Evolutionary conservation across 225 moss, liverwort and hornwort species (phyloP).

Genomic region (Asterella californica): DNA sequence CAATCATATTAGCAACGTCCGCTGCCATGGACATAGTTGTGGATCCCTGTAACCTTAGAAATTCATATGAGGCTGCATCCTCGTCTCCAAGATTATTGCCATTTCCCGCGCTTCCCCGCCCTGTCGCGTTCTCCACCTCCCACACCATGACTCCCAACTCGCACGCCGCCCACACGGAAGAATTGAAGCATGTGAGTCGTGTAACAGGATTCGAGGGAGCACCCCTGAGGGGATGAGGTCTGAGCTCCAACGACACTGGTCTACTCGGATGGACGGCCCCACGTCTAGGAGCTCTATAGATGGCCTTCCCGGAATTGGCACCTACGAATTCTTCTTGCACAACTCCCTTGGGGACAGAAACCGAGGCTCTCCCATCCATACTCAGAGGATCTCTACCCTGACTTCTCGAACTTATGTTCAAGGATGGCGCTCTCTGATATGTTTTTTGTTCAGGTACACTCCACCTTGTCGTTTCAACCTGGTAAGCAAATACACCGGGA

Average conservation of each 20-base stretch:
- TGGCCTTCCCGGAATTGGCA: constrained; percentile 42
- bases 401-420: constrained; percentile 12
- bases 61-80: constrained; percentile 72
- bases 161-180: constrained; percentile 73
- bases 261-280: constrained; percentile 54
- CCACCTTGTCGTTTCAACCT: constrained; percentile 11
- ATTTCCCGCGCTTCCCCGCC: constrained; percentile 53
- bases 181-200: constrained; percentile 54
- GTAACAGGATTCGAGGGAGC: constrained; percentile 53
- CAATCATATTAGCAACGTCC: constrained; percentile 66
- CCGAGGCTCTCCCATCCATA: constrained; percentile 6
- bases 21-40: constrained; percentile 63
- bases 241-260: constrained; percentile 83
- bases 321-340: constrained; percentile 23
- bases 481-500: constrained; percentile 6
- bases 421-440: constrained; percentile 27
- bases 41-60: constrained; percentile 56
- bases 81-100: constrained; percentile 77
- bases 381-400: constrained; percentile 3
- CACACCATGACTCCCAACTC: constrained; percentile 79
- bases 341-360: constrained; percentile 1
- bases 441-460: constrained; percentile 18
- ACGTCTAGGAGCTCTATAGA: constrained; percentile 63
- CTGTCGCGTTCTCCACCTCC: constrained; percentile 67
- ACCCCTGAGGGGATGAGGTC: constrained; percentile 77